Conservation (phyloP, 169 alveolate species). For the Cryptosporidium ubiquitum region DNA sequence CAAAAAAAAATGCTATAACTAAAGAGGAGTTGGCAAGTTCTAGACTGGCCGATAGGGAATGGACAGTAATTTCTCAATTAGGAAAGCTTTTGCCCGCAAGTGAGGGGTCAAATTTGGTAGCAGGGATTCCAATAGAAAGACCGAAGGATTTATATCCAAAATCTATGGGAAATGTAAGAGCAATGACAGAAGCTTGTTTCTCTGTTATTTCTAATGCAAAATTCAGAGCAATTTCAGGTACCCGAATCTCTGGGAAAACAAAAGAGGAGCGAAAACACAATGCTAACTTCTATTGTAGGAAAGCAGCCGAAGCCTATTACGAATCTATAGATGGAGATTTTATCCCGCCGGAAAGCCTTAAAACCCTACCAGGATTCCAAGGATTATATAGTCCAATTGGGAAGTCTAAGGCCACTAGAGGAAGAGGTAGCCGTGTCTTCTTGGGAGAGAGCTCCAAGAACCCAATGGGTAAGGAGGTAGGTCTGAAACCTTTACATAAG, state of each 20-base stretch:
- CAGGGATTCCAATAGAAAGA: constrained; percentile 44
- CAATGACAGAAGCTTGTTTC: constrained; percentile 49
- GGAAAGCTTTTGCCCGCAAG: neutral
- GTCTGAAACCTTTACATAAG: constrained; percentile 31
- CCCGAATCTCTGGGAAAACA: constrained; percentile 56
- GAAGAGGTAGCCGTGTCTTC: constrained; percentile 14
- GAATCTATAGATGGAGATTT: constrained; percentile 59
- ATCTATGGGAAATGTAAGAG: constrained; percentile 33
- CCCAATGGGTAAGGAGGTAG: constrained; percentile 56
- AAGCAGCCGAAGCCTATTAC: constrained; percentile 50
- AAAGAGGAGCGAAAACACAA: constrained; percentile 43
- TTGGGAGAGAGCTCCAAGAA: constrained; percentile 31
- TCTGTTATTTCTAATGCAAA: constrained; percentile 32
- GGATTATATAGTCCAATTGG: constrained; percentile 4
- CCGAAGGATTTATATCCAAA: constrained; percentile 34
- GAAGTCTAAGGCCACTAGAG: constrained; percentile 38
- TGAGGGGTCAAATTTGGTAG: constrained; percentile 39
- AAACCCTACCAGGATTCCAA: constrained; percentile 42
- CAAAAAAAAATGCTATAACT: neutral
- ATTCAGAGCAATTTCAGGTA: constrained; percentile 40
- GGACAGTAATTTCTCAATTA: constrained; percentile 53
- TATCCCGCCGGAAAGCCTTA: constrained; percentile 15
- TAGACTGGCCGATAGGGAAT: constrained; percentile 49
- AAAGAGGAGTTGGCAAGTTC: constrained; percentile 1
- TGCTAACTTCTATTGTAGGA: constrained; percentile 52